Percentiles rank a stretch among this genome's conserved stretches.
Conservation (phyloP, 176 grass and related monocot species). For the Ananas comosus region DNA sequence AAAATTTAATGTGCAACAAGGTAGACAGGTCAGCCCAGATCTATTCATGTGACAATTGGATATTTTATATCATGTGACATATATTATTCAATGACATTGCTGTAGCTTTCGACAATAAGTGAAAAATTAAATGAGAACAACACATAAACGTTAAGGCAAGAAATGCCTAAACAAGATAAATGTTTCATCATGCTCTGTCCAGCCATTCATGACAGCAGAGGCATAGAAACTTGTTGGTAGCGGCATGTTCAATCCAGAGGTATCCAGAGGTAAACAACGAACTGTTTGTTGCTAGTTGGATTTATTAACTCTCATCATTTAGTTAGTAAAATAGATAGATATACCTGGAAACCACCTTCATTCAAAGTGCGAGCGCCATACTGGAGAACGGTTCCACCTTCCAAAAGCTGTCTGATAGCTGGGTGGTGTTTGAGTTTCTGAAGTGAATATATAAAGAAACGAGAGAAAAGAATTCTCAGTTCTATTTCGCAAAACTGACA, state of each 20-base stretch:
- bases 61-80: not conserved
- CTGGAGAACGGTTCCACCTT: constrained; percentile 73
- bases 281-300: too few relatives aligned
- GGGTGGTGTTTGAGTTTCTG: constrained; percentile 94
- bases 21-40: not conserved
- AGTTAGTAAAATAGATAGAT: not conserved
- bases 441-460: constrained; percentile 14
- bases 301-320: not conserved
- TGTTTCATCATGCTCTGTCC: too few relatives aligned
- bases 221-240: too few relatives aligned
- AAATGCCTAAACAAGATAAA: too few relatives aligned
- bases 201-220: too few relatives aligned
- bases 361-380: constrained; percentile 96
- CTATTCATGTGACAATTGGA: not conserved
- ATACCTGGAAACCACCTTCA: constrained; percentile 95
- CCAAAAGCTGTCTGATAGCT: constrained; percentile 56
- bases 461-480: not conserved
- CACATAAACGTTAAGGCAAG: too few relatives aligned
- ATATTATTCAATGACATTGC: not conserved
- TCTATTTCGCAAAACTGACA: not conserved
- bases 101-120: too few relatives aligned
- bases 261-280: too few relatives aligned
- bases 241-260: too few relatives aligned
- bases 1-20: not conserved
- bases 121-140: too few relatives aligned